These are phyloP conservation scores for Voacanga thouarsii DNA, from an alignment of 257 asterid species.

Conservation along the genomic window DNA sequence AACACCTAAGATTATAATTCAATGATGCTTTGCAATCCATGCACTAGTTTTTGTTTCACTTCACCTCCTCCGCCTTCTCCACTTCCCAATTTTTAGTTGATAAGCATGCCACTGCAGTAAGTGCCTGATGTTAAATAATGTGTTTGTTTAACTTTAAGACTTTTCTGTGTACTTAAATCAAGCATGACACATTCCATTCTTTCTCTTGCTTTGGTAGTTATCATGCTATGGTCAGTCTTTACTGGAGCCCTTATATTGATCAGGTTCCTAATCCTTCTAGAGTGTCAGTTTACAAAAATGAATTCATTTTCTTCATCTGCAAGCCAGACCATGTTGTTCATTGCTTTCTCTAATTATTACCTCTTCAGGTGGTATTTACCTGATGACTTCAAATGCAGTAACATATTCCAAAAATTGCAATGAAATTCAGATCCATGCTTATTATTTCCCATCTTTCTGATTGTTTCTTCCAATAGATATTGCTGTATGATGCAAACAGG, in stretches of 20 bases:
- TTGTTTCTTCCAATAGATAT: constrained; percentile 42
- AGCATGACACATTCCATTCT: neutral
- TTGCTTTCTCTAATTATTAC: neutral
- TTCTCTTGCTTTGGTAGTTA: neutral
- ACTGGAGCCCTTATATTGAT: neutral
- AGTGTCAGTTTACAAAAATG: neutral
- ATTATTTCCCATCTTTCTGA: neutral
- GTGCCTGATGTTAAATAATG: neutral
- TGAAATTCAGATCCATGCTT: constrained; percentile 10
- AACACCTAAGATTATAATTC: too few species aligned
- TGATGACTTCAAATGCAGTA: neutral
- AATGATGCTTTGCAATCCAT: neutral
- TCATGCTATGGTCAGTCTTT: neutral
- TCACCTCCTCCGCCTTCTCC: neutral
- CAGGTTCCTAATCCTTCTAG: neutral
- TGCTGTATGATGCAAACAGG: constrained; percentile 62
- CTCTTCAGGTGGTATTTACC: neutral
- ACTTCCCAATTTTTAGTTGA: neutral
- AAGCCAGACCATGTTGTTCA: too few species aligned
- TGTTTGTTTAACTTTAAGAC: too few species aligned
- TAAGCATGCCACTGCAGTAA: neutral
- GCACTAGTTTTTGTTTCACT: neutral
- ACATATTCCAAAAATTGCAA: constrained; percentile 16
- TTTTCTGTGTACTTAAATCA: too few species aligned
- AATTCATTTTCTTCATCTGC: neutral